phyloP scores from a whole-genome alignment of 2,329 filamentous ascomycete species.

The Colletotrichum eremochloae region DNA sequence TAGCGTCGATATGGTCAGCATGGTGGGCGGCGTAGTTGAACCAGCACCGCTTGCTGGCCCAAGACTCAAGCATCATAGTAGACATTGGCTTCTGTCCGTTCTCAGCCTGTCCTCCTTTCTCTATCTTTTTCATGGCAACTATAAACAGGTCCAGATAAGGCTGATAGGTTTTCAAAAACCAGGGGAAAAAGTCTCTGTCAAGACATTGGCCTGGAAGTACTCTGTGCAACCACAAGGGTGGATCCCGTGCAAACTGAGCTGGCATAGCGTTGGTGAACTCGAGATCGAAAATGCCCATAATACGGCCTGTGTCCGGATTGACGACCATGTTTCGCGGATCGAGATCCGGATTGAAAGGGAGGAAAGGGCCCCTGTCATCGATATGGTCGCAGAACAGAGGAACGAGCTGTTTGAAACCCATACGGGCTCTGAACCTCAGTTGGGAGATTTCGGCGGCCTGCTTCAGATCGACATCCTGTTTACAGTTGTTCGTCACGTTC shows the following conservation, averaged over 20 bases:
- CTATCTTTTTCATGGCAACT: constrained; percentile 31
- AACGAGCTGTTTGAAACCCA: constrained; percentile 50
- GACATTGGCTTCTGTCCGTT: constrained; percentile 24
- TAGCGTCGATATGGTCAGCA: constrained; percentile 51
- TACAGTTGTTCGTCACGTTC: neutral
- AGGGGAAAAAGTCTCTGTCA: constrained; percentile 43
- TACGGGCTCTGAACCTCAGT: constrained; percentile 51
- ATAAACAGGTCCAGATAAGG: constrained; percentile 40
- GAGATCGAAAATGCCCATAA: constrained; percentile 54
- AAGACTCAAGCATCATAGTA: constrained; percentile 35
- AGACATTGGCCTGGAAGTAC: constrained; percentile 46
- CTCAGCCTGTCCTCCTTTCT: neutral
- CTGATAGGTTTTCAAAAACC: constrained; percentile 31
- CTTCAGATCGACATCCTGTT: neutral
- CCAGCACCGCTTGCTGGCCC: constrained; percentile 39
- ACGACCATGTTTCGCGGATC: constrained; percentile 55
- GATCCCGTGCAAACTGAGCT: constrained; percentile 53
- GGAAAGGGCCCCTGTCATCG: constrained; percentile 51
- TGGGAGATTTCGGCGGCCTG: constrained; percentile 43
- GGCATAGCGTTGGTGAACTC: constrained; percentile 59
- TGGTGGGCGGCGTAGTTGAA: constrained; percentile 12
- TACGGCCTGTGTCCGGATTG: constrained; percentile 51
- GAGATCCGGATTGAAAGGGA: constrained; percentile 56
- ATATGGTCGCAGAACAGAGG: constrained; percentile 43
- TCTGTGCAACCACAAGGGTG: constrained; percentile 55